Conservation (phyloP, 306 rosid species). For the Trifolium subterraneum region DNA sequence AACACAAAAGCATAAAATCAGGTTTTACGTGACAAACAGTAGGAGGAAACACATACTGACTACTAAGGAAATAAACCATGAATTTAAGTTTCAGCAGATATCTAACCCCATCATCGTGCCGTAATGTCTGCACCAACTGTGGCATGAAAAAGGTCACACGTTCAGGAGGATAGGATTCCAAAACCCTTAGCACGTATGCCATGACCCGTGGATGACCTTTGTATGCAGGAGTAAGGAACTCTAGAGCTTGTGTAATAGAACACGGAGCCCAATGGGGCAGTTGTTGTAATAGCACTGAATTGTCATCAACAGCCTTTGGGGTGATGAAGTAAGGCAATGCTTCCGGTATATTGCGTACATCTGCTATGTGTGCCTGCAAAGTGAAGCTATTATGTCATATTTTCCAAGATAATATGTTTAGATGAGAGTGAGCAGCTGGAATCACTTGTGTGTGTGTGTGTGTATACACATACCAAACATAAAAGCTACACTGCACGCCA, state of each 20-base stretch:
- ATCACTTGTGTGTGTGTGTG: not conserved
- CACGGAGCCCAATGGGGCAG: slow-evolving; percentile 99
- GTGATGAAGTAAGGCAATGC: slow-evolving; percentile 96
- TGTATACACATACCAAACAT: not conserved
- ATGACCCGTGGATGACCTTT: slow-evolving; percentile 98
- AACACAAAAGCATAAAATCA: slow-evolving; percentile 15
- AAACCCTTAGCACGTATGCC: slow-evolving; percentile 96
- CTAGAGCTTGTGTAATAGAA: slow-evolving; percentile 95
- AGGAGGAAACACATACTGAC: slow-evolving; percentile 25
- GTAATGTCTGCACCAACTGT: slow-evolving; percentile 94
- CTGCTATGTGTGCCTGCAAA: slow-evolving; percentile 79
- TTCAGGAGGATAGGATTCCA: slow-evolving; percentile 97
- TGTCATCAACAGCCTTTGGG: slow-evolving; percentile 90
- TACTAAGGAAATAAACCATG: slow-evolving; percentile 18
- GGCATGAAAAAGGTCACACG: slow-evolving; percentile 97
- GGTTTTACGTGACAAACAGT: slow-evolving; percentile 28
- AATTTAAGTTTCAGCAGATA: slow-evolving; percentile 40
- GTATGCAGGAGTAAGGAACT: slow-evolving; percentile 91
- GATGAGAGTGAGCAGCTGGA: slow-evolving; percentile 25
- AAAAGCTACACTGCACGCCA: slow-evolving; percentile 15
- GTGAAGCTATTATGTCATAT: slow-evolving; percentile 37
- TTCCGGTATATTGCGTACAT: slow-evolving; percentile 87
- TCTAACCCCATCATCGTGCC: slow-evolving; percentile 93
- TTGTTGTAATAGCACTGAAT: slow-evolving; percentile 91
- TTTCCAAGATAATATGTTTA: slow-evolving; percentile 35